These are phyloP conservation scores for Saccharomycopsis amapae DNA, from an alignment of 805 yeast species.

Conservation along the genomic window DNA sequence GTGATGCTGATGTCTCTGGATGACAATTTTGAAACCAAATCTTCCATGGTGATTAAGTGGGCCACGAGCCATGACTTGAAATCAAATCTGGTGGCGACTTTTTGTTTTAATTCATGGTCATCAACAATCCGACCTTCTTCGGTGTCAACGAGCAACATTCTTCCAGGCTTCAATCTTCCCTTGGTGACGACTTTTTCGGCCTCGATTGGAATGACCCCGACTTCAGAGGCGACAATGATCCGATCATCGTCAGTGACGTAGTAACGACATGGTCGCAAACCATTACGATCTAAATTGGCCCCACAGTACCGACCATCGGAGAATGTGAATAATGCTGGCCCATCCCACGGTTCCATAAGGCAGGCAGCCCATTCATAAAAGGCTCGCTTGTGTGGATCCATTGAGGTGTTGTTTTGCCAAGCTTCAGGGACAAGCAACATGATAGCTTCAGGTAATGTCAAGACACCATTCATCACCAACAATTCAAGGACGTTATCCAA, in stretches of 20 bases:
- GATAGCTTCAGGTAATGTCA: slow-evolving; percentile 92
- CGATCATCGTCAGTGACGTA: slow-evolving; percentile 91
- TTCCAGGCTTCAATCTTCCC: slow-evolving; percentile 94
- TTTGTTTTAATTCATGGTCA: slow-evolving; percentile 76
- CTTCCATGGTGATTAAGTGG: slow-evolving; percentile 77
- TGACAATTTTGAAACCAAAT: slow-evolving; percentile 54
- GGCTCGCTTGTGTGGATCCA: slow-evolving; percentile 89
- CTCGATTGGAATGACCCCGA: slow-evolving; percentile 89
- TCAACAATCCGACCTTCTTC: slow-evolving; percentile 89
- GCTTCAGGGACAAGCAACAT: slow-evolving; percentile 98
- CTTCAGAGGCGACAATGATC: slow-evolving; percentile 97
- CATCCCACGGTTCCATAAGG: slow-evolving; percentile 99
- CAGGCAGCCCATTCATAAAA: slow-evolving; percentile 99
- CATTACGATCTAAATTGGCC: slow-evolving; percentile 95
- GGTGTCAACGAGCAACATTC: slow-evolving; percentile 93
- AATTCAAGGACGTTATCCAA: slow-evolving; percentile 92
- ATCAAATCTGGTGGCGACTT: slow-evolving; percentile 76
- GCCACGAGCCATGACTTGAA: slow-evolving; percentile 91
- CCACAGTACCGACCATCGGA: slow-evolving; percentile 98
- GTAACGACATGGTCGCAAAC: slow-evolving; percentile 96
- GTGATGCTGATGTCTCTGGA: slow-evolving; percentile 29
- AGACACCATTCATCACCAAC: slow-evolving; percentile 82
- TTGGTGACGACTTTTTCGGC: slow-evolving; percentile 76
- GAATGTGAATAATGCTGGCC: slow-evolving; percentile 94
- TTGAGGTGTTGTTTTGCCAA: slow-evolving; percentile 80